Base-by-base conservation (phyloP, 2,329 filamentous ascomycete species). In the Trematosphaeria pertusa region DNA sequence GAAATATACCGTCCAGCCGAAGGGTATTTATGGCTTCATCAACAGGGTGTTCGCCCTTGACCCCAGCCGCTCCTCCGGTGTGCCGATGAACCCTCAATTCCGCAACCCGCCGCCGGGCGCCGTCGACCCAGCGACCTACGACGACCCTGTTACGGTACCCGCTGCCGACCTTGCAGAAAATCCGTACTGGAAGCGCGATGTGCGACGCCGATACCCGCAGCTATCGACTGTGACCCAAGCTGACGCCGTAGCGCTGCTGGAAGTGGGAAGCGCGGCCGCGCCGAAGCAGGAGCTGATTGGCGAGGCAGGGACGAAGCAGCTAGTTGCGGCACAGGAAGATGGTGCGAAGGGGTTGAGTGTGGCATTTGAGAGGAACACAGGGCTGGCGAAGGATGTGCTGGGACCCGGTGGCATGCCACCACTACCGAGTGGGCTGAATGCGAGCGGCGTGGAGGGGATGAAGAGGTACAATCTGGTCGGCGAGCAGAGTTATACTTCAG, bases 1-100 rank as follows among this genome's bases (percentile, higher is more conserved):
- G 93, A 97, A 97, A 89, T 93, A 99, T 78, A 96, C 92, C 26
- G 80, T 97, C 56, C 89, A 96, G 71, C 94, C 93, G 40, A 84
- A 81, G 30, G 94, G 94, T 31, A 78, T 97, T 74, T 97, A 91
- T 89, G 91, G 93, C 69, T 78, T 78, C 46, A 78, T 99, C 72
- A 91, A 92, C 72, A 84, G 86, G 60, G 71, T 87, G 62, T 75
- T 97, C 59, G 85, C 91, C 59, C 78, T 99, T 66, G 93, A 96
- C 73, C 83, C 91, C 26, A 85, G 89, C 67, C 92, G 94, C 58
- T 97, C 92, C 59, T 91, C 88, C 65, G 94, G 94, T 73, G 79
- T 99, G 15, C 94, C 94, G 36, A 79, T 99, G 65, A 97, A 97
- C 82, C 86, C 91, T 31, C 87, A 92, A 78, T 97, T 84, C 83